These are phyloP conservation scores for Fraxinus angustifolia DNA, from an alignment of 305 asterid species.

Conservation along the genomic window DNA sequence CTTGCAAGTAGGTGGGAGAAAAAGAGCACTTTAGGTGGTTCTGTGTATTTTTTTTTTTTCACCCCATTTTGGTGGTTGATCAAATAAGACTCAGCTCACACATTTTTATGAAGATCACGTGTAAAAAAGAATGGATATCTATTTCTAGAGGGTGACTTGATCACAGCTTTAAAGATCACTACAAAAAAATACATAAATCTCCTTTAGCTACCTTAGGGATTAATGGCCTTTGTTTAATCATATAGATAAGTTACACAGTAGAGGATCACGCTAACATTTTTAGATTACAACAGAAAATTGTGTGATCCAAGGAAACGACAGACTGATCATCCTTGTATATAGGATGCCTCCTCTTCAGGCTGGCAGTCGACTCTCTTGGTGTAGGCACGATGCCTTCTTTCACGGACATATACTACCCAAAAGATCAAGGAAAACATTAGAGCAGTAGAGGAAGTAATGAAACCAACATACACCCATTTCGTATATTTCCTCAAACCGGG, in stretches of 20 bases:
- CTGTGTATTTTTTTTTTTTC: not conserved
- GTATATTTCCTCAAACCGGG: constrained; percentile 15
- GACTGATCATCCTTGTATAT: not conserved
- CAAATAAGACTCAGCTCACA: not conserved
- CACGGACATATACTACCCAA: constrained; percentile 26
- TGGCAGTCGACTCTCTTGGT: constrained; percentile 8
- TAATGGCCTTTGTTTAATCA: not conserved
- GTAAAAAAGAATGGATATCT: not conserved
- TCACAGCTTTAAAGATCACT: not conserved
- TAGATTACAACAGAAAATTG: not conserved
- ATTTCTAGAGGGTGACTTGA: not conserved
- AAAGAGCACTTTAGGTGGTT: not conserved
- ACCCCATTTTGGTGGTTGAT: constrained; percentile 1
- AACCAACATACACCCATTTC: constrained; percentile 23
- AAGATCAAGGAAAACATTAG: constrained; percentile 29
- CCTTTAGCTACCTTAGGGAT: not conserved
- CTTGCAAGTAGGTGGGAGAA: constrained; percentile 24
- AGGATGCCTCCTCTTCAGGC: not conserved
- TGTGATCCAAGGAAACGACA: not conserved
- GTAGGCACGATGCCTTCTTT: constrained; percentile 25
- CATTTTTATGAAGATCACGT: not conserved
- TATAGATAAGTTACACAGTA: not conserved
- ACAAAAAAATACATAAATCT: not conserved
- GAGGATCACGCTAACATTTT: not conserved
- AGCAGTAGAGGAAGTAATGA: constrained; percentile 22